Evolutionary conservation across 2,329 filamentous ascomycete species (phyloP).

Genomic region (Hortaea werneckii): DNA sequence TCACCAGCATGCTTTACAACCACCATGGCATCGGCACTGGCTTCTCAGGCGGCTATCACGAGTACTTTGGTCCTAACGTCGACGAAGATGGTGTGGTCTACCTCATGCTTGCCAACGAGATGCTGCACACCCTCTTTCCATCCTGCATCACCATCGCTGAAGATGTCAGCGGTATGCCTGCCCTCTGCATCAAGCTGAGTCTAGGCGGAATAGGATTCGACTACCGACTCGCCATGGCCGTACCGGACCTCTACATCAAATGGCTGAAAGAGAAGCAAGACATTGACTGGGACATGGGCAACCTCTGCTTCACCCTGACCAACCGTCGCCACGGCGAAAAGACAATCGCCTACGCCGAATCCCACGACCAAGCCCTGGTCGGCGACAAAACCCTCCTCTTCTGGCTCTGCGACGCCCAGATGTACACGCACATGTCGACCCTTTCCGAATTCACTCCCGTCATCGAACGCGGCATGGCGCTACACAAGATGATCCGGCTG

Average conservation of each 20-base stretch:
- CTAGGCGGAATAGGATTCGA: conserved; percentile 93
- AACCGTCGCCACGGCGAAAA: conserved; percentile 94
- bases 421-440: conserved; percentile 96
- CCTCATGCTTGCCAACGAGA: conserved; percentile 90
- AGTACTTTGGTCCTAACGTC: conserved; percentile 84
- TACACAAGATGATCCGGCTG: conserved; percentile 97
- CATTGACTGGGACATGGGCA: conserved; percentile 80
- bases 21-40: conserved; percentile 98
- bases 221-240: conserved; percentile 93
- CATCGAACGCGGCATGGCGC: conserved; percentile 79
- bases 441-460: conserved; percentile 74
- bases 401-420: conserved; percentile 92
- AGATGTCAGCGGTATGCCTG: conserved; percentile 97
- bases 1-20: conserved; percentile 94
- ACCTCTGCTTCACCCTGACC: conserved; percentile 75
- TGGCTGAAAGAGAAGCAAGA: conserved; percentile 89
- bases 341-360: conserved; percentile 95
- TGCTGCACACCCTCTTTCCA: conserved; percentile 86
- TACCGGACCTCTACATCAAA: conserved; percentile 99
- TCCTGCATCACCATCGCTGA: conserved; percentile 86
- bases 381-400: conserved; percentile 96
- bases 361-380: conserved; percentile 95
- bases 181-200: conserved; percentile 75
- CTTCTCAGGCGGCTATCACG: conserved; percentile 95
- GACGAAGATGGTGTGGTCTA: conserved; percentile 93